phyloP scores from a whole-genome alignment of 2,329 filamentous ascomycete species.

The Cladosporium sp. region DNA sequence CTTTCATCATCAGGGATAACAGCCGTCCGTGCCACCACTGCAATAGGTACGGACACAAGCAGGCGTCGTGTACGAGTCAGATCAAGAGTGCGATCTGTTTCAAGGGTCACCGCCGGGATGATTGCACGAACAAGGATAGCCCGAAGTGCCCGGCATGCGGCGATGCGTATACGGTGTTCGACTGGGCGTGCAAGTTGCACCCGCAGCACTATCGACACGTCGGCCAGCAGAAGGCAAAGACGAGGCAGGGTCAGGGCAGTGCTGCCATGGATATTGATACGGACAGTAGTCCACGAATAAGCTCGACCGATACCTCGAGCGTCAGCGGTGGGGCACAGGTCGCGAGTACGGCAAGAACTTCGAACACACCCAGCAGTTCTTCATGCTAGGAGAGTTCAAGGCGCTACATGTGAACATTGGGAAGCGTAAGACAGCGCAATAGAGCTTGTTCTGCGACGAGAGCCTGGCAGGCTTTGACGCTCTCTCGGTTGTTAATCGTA shows the following conservation, averaged over 20 bases:
- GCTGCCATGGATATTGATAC: background rate
- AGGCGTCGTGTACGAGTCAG: background rate
- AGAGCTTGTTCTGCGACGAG: background rate
- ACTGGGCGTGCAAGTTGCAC: background rate
- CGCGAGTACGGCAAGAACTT: background rate
- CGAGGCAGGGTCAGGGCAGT: background rate
- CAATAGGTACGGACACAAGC: conserved; percentile 10
- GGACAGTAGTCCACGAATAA: background rate
- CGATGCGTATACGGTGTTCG: background rate
- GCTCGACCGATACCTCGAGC: background rate
- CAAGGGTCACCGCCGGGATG: background rate
- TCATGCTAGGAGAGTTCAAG: background rate
- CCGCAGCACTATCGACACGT: background rate
- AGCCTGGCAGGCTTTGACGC: background rate
- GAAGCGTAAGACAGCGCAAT: background rate
- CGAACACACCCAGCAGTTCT: background rate
- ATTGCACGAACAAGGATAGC: conserved; percentile 3
- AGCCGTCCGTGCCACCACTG: background rate
- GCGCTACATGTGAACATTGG: conserved; percentile 3
- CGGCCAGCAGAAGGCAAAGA: background rate
- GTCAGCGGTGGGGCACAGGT: background rate
- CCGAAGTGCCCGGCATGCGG: background rate
- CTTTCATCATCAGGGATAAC: background rate
- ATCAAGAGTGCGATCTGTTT: conserved; percentile 3
- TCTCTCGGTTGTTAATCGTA: background rate